phyloP scores from a whole-genome alignment of 805 yeast genomes.

The Ogataea pini region DNA sequence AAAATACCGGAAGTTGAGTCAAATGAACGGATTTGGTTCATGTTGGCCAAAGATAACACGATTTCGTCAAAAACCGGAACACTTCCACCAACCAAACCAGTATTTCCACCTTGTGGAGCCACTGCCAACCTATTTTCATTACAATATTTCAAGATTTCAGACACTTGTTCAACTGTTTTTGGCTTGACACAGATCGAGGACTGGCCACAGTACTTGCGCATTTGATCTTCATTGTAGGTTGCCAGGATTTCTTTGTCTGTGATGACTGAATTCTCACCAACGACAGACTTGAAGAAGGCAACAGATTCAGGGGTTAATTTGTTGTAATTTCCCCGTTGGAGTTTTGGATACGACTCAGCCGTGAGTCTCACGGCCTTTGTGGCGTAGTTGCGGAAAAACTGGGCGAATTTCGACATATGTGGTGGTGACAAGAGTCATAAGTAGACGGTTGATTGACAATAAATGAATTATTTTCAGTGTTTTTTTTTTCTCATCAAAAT shows the following conservation, averaged over 20 bases:
- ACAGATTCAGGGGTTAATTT: slow-evolving; percentile 58
- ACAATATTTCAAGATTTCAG: slow-evolving; percentile 76
- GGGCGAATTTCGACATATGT: not conserved
- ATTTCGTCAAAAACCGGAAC: slow-evolving; percentile 91
- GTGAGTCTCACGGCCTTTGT: slow-evolving; percentile 45
- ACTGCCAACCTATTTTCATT: slow-evolving; percentile 75
- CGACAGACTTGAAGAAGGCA: slow-evolving; percentile 56
- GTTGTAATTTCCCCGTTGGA: slow-evolving; percentile 51
- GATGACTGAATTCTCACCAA: slow-evolving; percentile 51
- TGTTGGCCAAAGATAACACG: slow-evolving; percentile 62
- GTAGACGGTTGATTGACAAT: no score
- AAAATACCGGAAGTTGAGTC: slow-evolving; percentile 82
- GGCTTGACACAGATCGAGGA: slow-evolving; percentile 82
- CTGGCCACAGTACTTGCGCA: slow-evolving; percentile 91
- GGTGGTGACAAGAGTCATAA: no score
- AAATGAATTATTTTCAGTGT: not conserved
- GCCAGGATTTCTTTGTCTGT: slow-evolving; percentile 64
- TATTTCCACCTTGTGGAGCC: slow-evolving; percentile 97
- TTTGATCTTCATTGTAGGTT: slow-evolving; percentile 87
- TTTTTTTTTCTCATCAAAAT: not conserved
- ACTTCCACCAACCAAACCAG: slow-evolving; percentile 95
- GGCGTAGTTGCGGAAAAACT: slow-evolving; percentile 1
- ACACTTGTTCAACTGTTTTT: slow-evolving; percentile 72
- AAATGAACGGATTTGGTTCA: slow-evolving; percentile 81
- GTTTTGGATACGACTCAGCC: slow-evolving; percentile 64